phyloP scores from a whole-genome alignment of 192 early-diverging fungal genomes.

The Allomyces macrogynus region DNA sequence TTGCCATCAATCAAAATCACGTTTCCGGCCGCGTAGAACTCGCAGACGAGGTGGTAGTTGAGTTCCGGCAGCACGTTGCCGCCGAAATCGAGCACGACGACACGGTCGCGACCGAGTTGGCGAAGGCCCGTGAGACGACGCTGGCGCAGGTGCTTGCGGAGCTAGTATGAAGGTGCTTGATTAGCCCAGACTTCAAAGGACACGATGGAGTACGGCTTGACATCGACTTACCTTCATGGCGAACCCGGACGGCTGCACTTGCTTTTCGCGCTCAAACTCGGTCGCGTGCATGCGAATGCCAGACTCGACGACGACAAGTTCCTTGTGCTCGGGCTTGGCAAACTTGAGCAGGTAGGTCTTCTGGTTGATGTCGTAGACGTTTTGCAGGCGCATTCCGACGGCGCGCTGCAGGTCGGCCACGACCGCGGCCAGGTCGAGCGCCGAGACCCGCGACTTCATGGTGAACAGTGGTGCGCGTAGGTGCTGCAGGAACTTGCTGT shows the following conservation, averaged over 20 bases:
- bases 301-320: conserved; percentile 74
- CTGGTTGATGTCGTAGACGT: conserved; percentile 83
- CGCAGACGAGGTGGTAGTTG: conserved; percentile 51
- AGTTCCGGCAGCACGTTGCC: conserved; percentile 22
- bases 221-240: conserved; percentile 51
- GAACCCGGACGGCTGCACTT: conserved; percentile 62
- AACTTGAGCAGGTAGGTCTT: conserved; percentile 88
- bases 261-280: conserved; percentile 69
- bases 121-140: conserved; percentile 51
- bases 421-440: conserved; percentile 67
- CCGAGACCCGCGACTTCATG: conserved; percentile 79
- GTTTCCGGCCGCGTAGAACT: conserved; percentile 77
- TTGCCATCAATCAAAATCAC: conserved; percentile 81
- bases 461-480: no score
- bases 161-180: conserved; percentile 8
- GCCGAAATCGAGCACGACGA: conserved; percentile 88
- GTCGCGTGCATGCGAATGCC: conserved; percentile 88
- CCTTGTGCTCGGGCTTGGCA: conserved; percentile 68
- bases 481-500: no score
- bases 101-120: conserved; percentile 82
- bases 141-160: conserved; percentile 80
- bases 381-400: conserved; percentile 72
- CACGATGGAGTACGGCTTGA: conserved; percentile 1
- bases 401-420: conserved; percentile 50
- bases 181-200: neutral